Conservation (phyloP, 176 grass and related monocot genomes). For the Aegilops speltoides region DNA sequence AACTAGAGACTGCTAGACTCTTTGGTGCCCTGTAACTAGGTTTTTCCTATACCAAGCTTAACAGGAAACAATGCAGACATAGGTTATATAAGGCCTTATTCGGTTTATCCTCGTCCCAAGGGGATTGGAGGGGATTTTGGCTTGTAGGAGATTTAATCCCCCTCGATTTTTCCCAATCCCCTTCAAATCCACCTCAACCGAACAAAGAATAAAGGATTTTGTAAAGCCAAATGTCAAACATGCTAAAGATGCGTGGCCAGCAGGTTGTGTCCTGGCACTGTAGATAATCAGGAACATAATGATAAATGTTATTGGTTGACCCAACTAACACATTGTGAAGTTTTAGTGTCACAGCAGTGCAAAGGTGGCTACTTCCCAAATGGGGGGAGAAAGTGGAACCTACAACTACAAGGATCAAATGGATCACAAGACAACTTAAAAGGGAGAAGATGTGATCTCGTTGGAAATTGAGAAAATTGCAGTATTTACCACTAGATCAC, state of each 20-base stretch:
- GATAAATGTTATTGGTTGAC: not conserved
- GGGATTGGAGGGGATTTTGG: too few species aligned
- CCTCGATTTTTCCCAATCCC: too few species aligned
- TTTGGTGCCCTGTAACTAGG: not conserved
- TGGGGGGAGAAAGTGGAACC: not conserved
- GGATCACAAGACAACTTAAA: not conserved
- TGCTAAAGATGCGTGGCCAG: not conserved
- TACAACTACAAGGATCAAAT: not conserved
- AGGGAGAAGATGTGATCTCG: too few species aligned
- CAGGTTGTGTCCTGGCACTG: not conserved
- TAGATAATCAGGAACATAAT: not conserved
- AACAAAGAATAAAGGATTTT: too few species aligned
- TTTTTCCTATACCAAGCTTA: not conserved
- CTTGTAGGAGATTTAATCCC: too few species aligned
- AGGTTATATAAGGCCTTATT: too few species aligned
- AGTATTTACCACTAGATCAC: too few species aligned
- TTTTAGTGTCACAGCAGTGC: not conserved
- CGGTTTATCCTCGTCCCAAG: too few species aligned
- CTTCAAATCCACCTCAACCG: too few species aligned
- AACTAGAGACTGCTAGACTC: not conserved
- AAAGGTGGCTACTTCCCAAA: not conserved
- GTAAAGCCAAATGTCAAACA: not conserved
- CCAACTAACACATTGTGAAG: not conserved
- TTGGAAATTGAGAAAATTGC: too few species aligned
- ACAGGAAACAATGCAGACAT: too few species aligned